Evolutionary conservation across 768 basidiomycete genomes (phyloP), one percentile per base, ranked within the genome.

Genomic region (Suillus brevipes): DNA sequence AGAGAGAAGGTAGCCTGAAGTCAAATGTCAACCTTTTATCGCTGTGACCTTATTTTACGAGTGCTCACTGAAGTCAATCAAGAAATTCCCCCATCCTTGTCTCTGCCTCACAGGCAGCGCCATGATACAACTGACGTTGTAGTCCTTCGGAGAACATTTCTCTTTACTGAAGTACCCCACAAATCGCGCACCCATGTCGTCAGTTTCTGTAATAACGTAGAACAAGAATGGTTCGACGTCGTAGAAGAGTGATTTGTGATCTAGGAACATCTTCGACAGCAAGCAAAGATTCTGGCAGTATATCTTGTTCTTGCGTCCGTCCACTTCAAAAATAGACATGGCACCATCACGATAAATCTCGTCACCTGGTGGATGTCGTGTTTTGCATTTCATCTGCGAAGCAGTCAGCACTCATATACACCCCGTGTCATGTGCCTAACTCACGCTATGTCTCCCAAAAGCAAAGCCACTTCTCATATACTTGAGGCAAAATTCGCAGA

Each of bases 81-180:
- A 84, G 62, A 94, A 84, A 77, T 95, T 94, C 14, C 97, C 97
- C 96, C 97, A 99, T 0, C 97, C 97, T 77, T 91, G 89, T 67
- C 97, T 81, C 78, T 98, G 97, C 68, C 95, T 82, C 45, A 98
- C 91, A 2, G 97, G 97, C 23, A 99, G 80, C 20, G 97, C 99
- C 96, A 99, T 98, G 74, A 99, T 99, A 82, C 97, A 99, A 77
- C 95, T 97, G 69, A 99, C 89, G 79, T 99, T 99, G 77, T 95
- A 95, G 73, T 95, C 92, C 78, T 95, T 95, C 63, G 91, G 90
- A 75, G 94, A 96, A 61, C 94, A 84, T 81, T 99, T 99, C 84
- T 99, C 97, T 78, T 99, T 99, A 79, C 91, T 94, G 75, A 99
- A 99, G 77, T 99, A 99, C 9, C 97, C 97, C 61, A 99, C 91